phyloP scores from a whole-genome alignment of 768 basidiomycete species.

The Panellus pusillus region DNA sequence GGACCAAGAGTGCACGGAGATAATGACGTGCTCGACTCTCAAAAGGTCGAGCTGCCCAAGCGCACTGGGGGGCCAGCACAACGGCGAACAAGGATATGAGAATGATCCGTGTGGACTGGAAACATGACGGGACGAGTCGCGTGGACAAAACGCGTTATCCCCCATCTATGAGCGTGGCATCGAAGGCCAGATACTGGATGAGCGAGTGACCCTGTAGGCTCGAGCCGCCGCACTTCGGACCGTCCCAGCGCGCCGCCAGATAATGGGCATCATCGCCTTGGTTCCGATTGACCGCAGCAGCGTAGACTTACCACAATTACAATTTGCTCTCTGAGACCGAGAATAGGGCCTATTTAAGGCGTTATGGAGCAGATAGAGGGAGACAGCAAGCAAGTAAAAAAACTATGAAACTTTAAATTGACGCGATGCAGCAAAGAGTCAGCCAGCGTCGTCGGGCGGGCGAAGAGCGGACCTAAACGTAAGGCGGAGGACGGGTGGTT shows the following conservation, averaged over 20 bases:
- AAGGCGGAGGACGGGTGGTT: slow-evolving; percentile 1
- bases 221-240: slow-evolving; percentile 7
- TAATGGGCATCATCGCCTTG: background rate
- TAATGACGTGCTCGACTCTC: background rate
- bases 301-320: slow-evolving; percentile 8
- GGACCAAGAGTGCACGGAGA: slow-evolving; percentile 5
- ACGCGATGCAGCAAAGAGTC: slow-evolving; percentile 16
- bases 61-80: slow-evolving; percentile 7
- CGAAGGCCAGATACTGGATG: slow-evolving; percentile 14
- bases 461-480: slow-evolving; percentile 19
- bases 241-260: slow-evolving; percentile 10
- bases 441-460: slow-evolving; percentile 2
- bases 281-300: background rate
- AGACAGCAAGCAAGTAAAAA: background rate
- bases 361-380: background rate
- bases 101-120: slow-evolving; percentile 23
- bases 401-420: slow-evolving; percentile 18
- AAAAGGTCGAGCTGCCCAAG: slow-evolving; percentile 1
- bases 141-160: slow-evolving; percentile 23
- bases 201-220: slow-evolving; percentile 20
- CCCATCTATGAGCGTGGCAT: slow-evolving; percentile 16
- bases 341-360: too few relatives aligned
- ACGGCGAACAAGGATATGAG: slow-evolving; percentile 20
- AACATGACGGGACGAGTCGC: slow-evolving; percentile 24
- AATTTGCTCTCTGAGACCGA: background rate